phyloP scores from a whole-genome alignment of 306 rosid species.

The Crataegus laevigata region DNA sequence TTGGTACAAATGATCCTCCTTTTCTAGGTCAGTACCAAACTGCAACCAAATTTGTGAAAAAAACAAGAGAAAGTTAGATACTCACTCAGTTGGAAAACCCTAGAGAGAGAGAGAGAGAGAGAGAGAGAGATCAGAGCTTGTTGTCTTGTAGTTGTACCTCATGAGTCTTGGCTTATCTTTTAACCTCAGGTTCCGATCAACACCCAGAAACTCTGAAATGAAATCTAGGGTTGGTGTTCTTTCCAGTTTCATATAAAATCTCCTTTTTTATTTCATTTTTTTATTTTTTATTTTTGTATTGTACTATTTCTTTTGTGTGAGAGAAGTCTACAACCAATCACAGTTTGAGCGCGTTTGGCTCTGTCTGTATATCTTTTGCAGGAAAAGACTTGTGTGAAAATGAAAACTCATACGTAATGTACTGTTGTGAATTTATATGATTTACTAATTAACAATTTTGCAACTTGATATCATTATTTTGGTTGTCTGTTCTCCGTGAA shows the following conservation, averaged over 20 bases:
- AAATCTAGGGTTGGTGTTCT: slow-evolving; percentile 50
- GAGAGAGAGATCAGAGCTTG: slow-evolving; percentile 9
- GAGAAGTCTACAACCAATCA: not conserved
- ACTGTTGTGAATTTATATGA: not conserved
- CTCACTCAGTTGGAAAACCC: slow-evolving; percentile 30
- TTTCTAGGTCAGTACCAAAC: slow-evolving; percentile 47
- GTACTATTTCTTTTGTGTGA: slow-evolving; percentile 15
- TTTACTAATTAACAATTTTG: not conserved
- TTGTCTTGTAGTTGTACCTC: slow-evolving; percentile 10
- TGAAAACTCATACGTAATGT: not conserved
- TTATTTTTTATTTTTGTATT: not conserved
- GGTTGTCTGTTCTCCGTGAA: not conserved
- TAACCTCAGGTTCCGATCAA: slow-evolving; percentile 33
- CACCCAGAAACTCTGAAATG: slow-evolving; percentile 29
- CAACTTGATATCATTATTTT: not conserved
- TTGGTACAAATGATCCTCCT: slow-evolving; percentile 40
- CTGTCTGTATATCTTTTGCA: not conserved
- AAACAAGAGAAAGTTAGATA: slow-evolving; percentile 29
- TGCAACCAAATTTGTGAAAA: slow-evolving; percentile 58
- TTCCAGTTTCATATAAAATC: slow-evolving; percentile 45
- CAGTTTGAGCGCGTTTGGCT: not conserved
- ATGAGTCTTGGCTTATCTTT: not conserved
- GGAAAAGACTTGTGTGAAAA: not conserved
- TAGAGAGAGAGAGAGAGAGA: slow-evolving; percentile 6
- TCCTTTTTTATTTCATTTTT: slow-evolving; percentile 13